Conservation (phyloP, 768 basidiomycete genomes). For the Lyophyllum atratum region DNA sequence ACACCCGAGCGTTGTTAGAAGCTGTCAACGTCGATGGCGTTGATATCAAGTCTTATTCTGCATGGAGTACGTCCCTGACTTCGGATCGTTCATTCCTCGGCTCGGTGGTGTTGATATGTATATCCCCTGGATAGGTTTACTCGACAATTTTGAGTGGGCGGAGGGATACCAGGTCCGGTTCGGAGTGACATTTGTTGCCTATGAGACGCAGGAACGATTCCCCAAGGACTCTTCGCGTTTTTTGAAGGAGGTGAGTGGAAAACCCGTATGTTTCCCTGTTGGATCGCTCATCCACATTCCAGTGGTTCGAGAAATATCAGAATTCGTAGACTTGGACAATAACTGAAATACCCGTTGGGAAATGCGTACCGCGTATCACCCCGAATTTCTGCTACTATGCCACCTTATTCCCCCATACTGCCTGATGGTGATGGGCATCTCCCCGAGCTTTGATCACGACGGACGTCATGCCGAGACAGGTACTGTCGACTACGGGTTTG, state of each 20-base stretch:
- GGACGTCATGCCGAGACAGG: no score
- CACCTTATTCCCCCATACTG: no score
- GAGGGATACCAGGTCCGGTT: slow-evolving; percentile 70
- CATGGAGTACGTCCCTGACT: slow-evolving; percentile 53
- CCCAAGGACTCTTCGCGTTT: slow-evolving; percentile 39
- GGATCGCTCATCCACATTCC: neutral
- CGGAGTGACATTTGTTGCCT: slow-evolving; percentile 66
- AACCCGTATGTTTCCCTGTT: neutral
- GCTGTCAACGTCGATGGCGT: slow-evolving; percentile 61
- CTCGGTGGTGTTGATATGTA: neutral
- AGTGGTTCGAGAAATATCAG: slow-evolving; percentile 14
- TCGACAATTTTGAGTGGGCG: slow-evolving; percentile 77
- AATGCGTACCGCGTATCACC: no score
- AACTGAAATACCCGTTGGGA: no score
- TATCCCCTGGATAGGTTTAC: slow-evolving; percentile 40
- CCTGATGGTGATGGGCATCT: no score
- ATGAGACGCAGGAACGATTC: slow-evolving; percentile 52
- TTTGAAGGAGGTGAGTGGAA: slow-evolving; percentile 22
- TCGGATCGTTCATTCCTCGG: neutral
- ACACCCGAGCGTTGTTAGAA: slow-evolving; percentile 50
- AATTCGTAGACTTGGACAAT: neutral
- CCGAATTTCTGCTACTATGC: no score
- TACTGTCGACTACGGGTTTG: no score
- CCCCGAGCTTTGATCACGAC: no score
- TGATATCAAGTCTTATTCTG: slow-evolving; percentile 60